phyloP scores from a whole-genome alignment of 2,329 filamentous ascomycete species.

The Podosphaera xanthii region DNA sequence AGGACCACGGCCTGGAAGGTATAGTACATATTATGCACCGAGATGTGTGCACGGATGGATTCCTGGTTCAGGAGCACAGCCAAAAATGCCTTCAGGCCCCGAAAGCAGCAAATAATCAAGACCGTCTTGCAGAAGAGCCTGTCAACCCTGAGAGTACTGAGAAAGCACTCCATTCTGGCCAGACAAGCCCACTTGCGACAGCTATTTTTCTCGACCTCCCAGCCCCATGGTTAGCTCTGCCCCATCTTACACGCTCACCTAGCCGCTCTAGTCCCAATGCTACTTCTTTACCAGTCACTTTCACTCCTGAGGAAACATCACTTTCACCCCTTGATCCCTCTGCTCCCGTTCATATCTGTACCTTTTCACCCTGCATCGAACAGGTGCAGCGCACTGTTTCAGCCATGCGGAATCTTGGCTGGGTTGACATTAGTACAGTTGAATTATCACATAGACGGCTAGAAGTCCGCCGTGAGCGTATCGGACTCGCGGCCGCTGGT shows the following conservation, averaged over 20 bases:
- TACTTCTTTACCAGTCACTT: not conserved
- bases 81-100: not conserved
- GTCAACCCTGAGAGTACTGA: not conserved
- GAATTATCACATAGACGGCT: conserved; percentile 63
- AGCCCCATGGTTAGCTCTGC: conserved; percentile 58
- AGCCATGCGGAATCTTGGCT: conserved; percentile 56
- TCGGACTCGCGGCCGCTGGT: conserved; percentile 35
- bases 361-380: conserved; percentile 92
- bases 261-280: not conserved
- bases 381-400: conserved; percentile 77
- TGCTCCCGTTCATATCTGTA: conserved; percentile 61
- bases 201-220: conserved; percentile 62
- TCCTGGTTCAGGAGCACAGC: conserved; percentile 28
- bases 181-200: conserved; percentile 34
- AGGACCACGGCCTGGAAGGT: conserved; percentile 38
- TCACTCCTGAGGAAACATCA: conserved; percentile 2
- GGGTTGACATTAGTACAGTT: conserved; percentile 85
- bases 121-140: not conserved
- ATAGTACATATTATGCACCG: conserved; percentile 54
- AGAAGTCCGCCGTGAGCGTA: conserved; percentile 59
- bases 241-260: conserved; percentile 42
- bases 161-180: not conserved
- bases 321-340: conserved; percentile 45
- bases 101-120: not conserved
- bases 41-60: conserved; percentile 58